Base-by-base conservation (phyloP, 148 eudicot genomes). In the Dysphania ambrosioides region DNA sequence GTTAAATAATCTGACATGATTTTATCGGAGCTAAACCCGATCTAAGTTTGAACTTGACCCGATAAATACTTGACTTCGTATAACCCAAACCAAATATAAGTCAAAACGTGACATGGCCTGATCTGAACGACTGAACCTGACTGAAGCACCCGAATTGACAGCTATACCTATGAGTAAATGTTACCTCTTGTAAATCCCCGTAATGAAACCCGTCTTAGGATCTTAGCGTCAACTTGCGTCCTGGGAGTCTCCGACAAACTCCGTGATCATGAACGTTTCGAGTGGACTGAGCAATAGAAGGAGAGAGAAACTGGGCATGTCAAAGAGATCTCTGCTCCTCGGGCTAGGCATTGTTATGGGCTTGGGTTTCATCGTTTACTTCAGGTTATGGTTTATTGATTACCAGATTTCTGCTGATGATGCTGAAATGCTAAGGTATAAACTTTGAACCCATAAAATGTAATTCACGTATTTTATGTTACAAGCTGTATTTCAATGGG, bases 331-430 rank as follows among this genome's bases (percentile, higher is more conserved):
- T 68, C 71, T 90, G 1, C 58, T 86, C 12, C 30, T 93, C 9
- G 83, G 74, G 3, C 79, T 93, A 40, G 84, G 76, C 67, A 8
- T 89, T 51, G 81, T 81, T 41, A 76, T 90, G 86, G 29, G 82
- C 2, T 19, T 93, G 68, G 96, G 96, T 21, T 77, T 83, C 47
- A 79, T 89, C 59, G 88, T 88, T 69, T 88, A 93, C 85, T 85
- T 84, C 77, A 79, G 90, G 29, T 91, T 93, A 8, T 93, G 98
- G 98, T 78, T 82, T 34, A 86, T 93, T 60, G 93, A 93, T 75
- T 84, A 85, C 78, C 78, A 78, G 34, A 82, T 87, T 36, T 88
- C 98, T 69, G 78, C 90, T 34, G 77, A 66, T 55, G 98, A 93
- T 23, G 36, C 98, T 34, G 87, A 86, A 5, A 56, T 87, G 7